These are phyloP conservation scores for Kalaharituber pfeilii DNA, from an alignment of 2,329 filamentous ascomycete species.

Conservation along the genomic window DNA sequence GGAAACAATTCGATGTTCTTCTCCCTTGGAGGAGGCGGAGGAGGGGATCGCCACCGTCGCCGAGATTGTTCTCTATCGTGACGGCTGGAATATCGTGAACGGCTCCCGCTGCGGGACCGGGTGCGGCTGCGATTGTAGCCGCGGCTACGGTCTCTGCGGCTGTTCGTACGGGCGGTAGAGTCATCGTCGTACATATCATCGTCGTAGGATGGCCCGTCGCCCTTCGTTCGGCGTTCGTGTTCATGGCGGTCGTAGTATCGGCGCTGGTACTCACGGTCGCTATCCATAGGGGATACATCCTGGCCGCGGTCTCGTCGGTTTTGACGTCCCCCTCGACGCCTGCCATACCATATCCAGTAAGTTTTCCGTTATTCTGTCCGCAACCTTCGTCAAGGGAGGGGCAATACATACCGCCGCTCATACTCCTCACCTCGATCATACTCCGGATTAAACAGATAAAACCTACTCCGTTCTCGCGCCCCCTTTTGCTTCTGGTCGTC, in stretches of 20 bases:
- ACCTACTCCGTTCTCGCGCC: slow-evolving; percentile 66
- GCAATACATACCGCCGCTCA: slow-evolving; percentile 9
- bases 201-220: not conserved
- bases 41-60: not conserved
- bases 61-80: not conserved
- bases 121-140: not conserved
- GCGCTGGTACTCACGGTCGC: not conserved
- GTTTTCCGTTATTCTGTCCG: not conserved
- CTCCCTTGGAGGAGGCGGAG: not conserved
- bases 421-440: slow-evolving; percentile 59
- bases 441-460: slow-evolving; percentile 83
- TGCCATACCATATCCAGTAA: not conserved
- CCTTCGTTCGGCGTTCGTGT: not conserved
- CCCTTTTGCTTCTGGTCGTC: slow-evolving; percentile 65
- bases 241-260: not conserved
- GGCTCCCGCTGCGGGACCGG: not conserved
- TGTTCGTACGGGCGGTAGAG: not conserved
- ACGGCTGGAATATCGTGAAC: not conserved
- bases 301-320: not conserved
- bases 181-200: not conserved
- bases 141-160: not conserved
- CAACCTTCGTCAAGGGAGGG: not conserved
- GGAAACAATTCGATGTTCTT: not conserved
- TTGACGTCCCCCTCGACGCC: not conserved
- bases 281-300: not conserved